Percentiles rank a stretch among this genome's conserved stretches.
phyloP scores from a whole-genome alignment of 75 land plant species.

The Larix kaempferi region DNA sequence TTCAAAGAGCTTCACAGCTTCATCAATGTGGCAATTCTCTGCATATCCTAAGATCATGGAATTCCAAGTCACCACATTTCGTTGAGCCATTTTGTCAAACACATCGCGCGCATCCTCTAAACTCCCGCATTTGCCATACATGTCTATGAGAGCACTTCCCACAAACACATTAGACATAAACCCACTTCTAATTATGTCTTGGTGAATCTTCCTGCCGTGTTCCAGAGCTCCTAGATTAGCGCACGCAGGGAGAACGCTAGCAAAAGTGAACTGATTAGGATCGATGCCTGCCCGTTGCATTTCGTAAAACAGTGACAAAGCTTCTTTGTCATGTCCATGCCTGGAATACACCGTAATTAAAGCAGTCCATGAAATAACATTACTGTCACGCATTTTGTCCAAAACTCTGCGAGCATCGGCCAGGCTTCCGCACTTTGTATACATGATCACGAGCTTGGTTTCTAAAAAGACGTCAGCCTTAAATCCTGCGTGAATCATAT shows the following conservation, averaged over 20 bases:
- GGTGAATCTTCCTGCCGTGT: slow-evolving; percentile 13
- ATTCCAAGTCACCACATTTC: too few relatives aligned
- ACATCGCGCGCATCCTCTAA: too few relatives aligned
- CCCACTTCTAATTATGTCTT: slow-evolving; percentile 6
- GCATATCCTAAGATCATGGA: too few relatives aligned
- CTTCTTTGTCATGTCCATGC: too few relatives aligned
- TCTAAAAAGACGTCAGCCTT: neutral
- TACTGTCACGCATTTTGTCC: too few relatives aligned
- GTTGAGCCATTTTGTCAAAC: too few relatives aligned
- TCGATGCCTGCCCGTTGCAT: neutral
- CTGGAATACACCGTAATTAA: too few relatives aligned
- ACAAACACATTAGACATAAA: neutral
- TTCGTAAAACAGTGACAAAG: too few relatives aligned
- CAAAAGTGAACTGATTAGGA: slow-evolving; percentile 5
- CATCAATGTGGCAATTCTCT: too few relatives aligned
- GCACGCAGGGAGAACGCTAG: slow-evolving; percentile 19
- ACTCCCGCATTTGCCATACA: neutral
- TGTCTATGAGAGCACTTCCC: slow-evolving; percentile 15
- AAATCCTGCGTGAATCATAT: neutral
- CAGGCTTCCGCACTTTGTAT: slow-evolving; percentile 7
- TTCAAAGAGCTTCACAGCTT: too few relatives aligned
- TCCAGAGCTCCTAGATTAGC: slow-evolving; percentile 7
- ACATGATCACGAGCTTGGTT: slow-evolving; percentile 4
- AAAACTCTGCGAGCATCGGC: too few relatives aligned
- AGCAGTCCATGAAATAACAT: too few relatives aligned